Evolutionary conservation across 163 green algal species (phyloP), one percentile per base, ranked within the genome.

Genomic region (Scenedesmus sp.): DNA sequence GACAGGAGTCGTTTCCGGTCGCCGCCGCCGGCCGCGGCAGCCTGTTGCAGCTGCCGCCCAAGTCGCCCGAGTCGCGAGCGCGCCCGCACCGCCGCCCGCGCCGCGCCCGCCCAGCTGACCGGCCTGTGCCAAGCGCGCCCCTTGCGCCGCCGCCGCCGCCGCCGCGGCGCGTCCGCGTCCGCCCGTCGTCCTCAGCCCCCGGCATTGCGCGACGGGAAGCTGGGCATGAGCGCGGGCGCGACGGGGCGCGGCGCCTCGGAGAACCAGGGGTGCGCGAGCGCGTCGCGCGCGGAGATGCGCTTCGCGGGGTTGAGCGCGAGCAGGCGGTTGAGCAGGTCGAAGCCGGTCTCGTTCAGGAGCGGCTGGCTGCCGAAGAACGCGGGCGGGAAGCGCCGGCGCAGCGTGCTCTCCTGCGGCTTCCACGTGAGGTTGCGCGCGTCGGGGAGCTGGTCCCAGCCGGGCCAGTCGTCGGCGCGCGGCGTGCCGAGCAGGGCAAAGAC

Each of bases 401-500:
- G 74, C 45, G 56, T 66, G 31, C 57, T 65, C 18, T 75, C 36
- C 50, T 67, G 50, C 58, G 62, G 39, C 26, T 60, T 72, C 60
- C 47, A 82, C 75, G 69, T 34, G 18, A 82, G 51, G 53, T 62
- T 82, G 17, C 70, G 60, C 51, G 63, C 83, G 82, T 88, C 86
- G 2, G 83, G 85, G 66, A 96, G 85, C 45, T 89, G 15, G 36
- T 86, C 83, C 33, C 84, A 84, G 48, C 87, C 89, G 1, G 91
- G 91, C 93, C 92, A 97, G 26, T 86, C 90, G 42, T 94, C 79
- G 65, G 94, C 87, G 13, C 75, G 97, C 31, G 95, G 94, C 18
- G 89, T 94, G 34, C 95, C 95, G 36, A 98, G 80, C 39, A 96
- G 73, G 17, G 80, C 69, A 39, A 97, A 95, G 58, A 98, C 97